These are phyloP conservation scores for Coemansia reversa DNA, from an alignment of 192 early-diverging fungal genomes.

Conservation along the genomic window DNA sequence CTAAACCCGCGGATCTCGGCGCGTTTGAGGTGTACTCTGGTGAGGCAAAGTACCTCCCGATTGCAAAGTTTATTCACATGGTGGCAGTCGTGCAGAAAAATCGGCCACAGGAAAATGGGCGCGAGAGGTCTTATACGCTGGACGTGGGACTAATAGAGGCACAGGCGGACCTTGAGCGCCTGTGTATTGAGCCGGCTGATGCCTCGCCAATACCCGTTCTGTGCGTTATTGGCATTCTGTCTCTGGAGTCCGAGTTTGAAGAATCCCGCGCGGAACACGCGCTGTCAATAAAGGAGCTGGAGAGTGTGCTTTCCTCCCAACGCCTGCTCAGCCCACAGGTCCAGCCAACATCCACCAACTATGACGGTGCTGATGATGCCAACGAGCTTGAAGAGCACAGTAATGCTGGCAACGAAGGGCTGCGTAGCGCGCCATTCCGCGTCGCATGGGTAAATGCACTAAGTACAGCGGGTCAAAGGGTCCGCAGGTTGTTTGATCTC, in stretches of 20 bases:
- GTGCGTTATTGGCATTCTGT: slow-evolving; percentile 31
- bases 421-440: slow-evolving; percentile 32
- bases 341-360: background rate
- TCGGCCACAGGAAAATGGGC: slow-evolving; percentile 5
- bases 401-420: slow-evolving; percentile 39
- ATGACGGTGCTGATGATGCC: slow-evolving; percentile 40
- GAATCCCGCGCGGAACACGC: slow-evolving; percentile 42
- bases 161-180: slow-evolving; percentile 54
- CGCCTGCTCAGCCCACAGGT: slow-evolving; percentile 29
- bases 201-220: slow-evolving; percentile 57
- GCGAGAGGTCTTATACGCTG: slow-evolving; percentile 14
- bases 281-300: slow-evolving; percentile 18
- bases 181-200: slow-evolving; percentile 46
- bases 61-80: slow-evolving; percentile 37
- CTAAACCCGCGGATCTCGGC: slow-evolving; percentile 42
- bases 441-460: slow-evolving; percentile 67
- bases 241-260: slow-evolving; percentile 35
- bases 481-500: slow-evolving; percentile 58
- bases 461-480: slow-evolving; percentile 33
- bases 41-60: slow-evolving; percentile 64
- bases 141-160: slow-evolving; percentile 50
- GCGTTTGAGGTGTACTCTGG: slow-evolving; percentile 60
- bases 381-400: slow-evolving; percentile 36
- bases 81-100: slow-evolving; percentile 25
- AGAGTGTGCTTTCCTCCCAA: slow-evolving; percentile 20